Conservation (phyloP, 495 filamentous ascomycete species). For the Letharia columbiana region DNA sequence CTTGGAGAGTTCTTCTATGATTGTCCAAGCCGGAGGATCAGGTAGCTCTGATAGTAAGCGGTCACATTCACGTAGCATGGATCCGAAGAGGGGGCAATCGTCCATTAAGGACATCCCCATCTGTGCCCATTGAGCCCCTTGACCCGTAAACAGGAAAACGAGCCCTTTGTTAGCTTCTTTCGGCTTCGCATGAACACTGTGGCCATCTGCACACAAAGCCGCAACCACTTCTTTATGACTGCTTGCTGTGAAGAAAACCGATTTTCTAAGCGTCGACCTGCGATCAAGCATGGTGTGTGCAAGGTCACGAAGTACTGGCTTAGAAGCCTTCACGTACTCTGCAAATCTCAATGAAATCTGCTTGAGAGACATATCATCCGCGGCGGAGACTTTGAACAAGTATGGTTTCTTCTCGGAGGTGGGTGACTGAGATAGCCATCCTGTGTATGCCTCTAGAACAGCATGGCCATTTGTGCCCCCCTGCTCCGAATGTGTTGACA, state of each 20-base stretch:
- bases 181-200: neutral
- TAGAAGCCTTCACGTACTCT: slow-evolving; percentile 6
- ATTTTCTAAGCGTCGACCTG: slow-evolving; percentile 19
- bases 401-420: slow-evolving; percentile 2
- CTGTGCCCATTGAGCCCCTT: slow-evolving; percentile 32
- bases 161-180: slow-evolving; percentile 3
- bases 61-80: slow-evolving; percentile 2
- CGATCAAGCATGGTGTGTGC: slow-evolving; percentile 34
- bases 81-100: neutral
- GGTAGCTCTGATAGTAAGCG: slow-evolving; percentile 1
- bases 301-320: slow-evolving; percentile 27
- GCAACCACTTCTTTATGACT: neutral
- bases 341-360: slow-evolving; percentile 7
- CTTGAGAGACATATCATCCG: slow-evolving; percentile 11
- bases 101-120: slow-evolving; percentile 23
- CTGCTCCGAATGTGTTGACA: slow-evolving; percentile 31
- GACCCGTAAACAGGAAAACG: slow-evolving; percentile 31
- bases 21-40: slow-evolving; percentile 24
- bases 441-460: slow-evolving; percentile 22
- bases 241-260: neutral
- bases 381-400: slow-evolving; percentile 20
- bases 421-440: neutral
- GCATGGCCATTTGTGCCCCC: slow-evolving; percentile 31
- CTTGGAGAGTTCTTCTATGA: slow-evolving; percentile 17
- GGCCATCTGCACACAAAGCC: neutral